phyloP scores from a whole-genome alignment of 805 yeast species.

The Ogataea populi-albae region DNA sequence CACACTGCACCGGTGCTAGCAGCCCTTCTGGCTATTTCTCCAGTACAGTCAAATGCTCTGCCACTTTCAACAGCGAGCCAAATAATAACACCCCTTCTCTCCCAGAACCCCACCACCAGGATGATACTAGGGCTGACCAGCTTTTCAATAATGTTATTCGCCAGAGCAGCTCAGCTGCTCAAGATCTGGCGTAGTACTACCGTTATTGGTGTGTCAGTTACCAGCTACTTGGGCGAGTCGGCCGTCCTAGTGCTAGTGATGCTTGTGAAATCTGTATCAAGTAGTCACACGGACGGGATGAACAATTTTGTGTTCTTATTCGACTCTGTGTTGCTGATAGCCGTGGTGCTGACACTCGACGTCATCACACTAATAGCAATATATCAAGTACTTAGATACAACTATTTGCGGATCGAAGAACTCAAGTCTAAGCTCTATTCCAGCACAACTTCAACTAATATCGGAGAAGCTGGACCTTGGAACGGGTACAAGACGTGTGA shows the following conservation, averaged over 20 bases:
- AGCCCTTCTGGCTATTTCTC: slow-evolving; percentile 30
- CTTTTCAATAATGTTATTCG: neutral
- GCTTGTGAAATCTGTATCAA: neutral
- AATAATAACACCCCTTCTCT: too few relatives aligned
- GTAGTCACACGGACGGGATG: neutral
- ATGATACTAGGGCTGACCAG: neutral
- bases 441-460: neutral
- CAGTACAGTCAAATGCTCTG: slow-evolving; percentile 26
- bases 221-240: slow-evolving; percentile 4
- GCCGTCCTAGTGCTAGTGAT: neutral
- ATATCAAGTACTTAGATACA: slow-evolving; percentile 3
- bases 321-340: slow-evolving; percentile 1
- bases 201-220: slow-evolving; percentile 7
- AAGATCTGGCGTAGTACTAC: slow-evolving; percentile 2
- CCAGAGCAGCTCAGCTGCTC: slow-evolving; percentile 1
- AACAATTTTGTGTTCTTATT: slow-evolving; percentile 2
- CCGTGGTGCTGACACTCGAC: slow-evolving; percentile 2
- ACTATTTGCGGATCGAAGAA: slow-evolving; percentile 5
- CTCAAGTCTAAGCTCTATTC: slow-evolving; percentile 3
- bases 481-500: slow-evolving; percentile 3
- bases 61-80: slow-evolving; percentile 3
- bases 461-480: slow-evolving; percentile 4
- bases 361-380: slow-evolving; percentile 4
- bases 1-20: slow-evolving; percentile 31
- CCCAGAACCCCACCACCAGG: neutral